Evolutionary conservation across 2,329 filamentous ascomycete genomes (phyloP).

Genomic region (Ophiostoma sp.): DNA sequence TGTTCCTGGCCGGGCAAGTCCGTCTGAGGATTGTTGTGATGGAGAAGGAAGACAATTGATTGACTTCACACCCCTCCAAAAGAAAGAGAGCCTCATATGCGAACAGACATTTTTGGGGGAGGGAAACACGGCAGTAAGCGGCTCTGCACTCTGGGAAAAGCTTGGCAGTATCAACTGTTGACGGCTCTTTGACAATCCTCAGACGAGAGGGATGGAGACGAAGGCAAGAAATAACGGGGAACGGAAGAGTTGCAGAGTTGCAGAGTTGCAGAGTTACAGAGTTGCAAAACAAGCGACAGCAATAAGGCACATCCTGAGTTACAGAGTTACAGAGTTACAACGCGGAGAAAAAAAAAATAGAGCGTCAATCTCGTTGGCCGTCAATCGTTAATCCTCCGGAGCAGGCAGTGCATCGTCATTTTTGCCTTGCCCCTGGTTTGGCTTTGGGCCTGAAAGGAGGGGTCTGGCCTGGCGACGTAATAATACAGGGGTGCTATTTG

Average conservation of each 20-base stretch:
- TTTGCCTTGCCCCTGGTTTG: slow-evolving; percentile 5
- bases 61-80: background rate
- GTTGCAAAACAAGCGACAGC: background rate
- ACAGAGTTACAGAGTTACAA: background rate
- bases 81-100: background rate
- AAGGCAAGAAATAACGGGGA: background rate
- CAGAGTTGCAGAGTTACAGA: background rate
- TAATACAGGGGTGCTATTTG: background rate
- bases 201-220: background rate
- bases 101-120: slow-evolving; percentile 10
- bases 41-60: background rate
- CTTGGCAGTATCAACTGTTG: slow-evolving; percentile 4
- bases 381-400: slow-evolving; percentile 17
- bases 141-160: slow-evolving; percentile 1
- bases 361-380: background rate
- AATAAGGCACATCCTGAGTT: background rate
- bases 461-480: background rate
- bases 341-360: background rate
- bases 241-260: background rate
- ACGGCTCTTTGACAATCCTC: slow-evolving; percentile 13
- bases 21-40: background rate
- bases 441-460: background rate
- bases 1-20: background rate
- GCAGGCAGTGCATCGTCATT: background rate
- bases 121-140: slow-evolving; percentile 13